Conservation (phyloP, 805 yeast genomes). For the Starmerella asiatica region DNA sequence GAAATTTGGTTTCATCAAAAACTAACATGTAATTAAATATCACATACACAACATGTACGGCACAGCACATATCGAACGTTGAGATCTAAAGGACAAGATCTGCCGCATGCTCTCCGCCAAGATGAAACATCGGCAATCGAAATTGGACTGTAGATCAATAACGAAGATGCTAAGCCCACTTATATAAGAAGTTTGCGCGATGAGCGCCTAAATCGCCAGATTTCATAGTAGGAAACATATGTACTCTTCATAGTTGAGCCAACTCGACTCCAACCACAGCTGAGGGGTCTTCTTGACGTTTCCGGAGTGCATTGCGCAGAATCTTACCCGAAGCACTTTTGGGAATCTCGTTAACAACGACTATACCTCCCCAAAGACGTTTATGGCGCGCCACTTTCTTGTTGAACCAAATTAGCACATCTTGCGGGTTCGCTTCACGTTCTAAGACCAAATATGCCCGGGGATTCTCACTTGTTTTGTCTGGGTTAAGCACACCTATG, state of each 20-base stretch:
- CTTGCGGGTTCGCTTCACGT: slow-evolving; percentile 18
- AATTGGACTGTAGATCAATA: too few relatives aligned
- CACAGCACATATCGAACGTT: too few relatives aligned
- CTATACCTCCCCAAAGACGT: slow-evolving; percentile 36
- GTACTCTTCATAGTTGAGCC: slow-evolving; percentile 17
- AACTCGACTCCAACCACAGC: slow-evolving; percentile 16
- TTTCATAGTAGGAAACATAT: too few relatives aligned
- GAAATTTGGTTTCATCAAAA: too few relatives aligned
- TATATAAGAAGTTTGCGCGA: too few relatives aligned
- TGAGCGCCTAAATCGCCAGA: too few relatives aligned
- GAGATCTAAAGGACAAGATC: too few relatives aligned
- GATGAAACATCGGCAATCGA: too few relatives aligned
- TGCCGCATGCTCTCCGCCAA: too few relatives aligned
- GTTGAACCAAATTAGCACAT: slow-evolving; percentile 27
- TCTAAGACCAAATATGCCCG: slow-evolving; percentile 28
- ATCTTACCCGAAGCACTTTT: slow-evolving; percentile 93
- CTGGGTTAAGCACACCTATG: slow-evolving; percentile 55
- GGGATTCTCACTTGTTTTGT: slow-evolving; percentile 62
- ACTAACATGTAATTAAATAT: too few relatives aligned
- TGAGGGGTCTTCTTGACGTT: slow-evolving; percentile 24
- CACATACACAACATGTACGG: too few relatives aligned
- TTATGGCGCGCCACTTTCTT: slow-evolving; percentile 28
- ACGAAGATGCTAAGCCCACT: too few relatives aligned
- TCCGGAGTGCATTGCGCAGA: slow-evolving; percentile 78
- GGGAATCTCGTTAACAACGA: slow-evolving; percentile 70